Evolutionary conservation across 768 basidiomycete genomes (phyloP).

Genomic region (Trametes coccinea): DNA sequence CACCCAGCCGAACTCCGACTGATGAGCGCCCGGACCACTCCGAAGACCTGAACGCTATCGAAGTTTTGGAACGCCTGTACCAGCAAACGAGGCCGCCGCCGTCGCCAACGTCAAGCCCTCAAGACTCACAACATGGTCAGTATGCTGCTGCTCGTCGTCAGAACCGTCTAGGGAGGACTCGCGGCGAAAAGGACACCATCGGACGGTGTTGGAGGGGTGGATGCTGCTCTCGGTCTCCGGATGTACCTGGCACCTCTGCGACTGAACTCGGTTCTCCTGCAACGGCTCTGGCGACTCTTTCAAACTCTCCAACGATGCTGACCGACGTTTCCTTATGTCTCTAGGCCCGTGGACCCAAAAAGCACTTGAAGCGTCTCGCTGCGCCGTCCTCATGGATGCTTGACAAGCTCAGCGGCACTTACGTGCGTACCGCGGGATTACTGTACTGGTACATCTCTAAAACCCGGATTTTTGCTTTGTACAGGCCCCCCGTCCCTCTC

Average conservation of each 20-base stretch:
- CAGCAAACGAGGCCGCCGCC: constrained; percentile 31
- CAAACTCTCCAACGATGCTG: constrained; percentile 18
- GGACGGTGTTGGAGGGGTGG: constrained; percentile 29
- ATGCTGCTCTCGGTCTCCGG: constrained; percentile 30
- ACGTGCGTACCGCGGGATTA: constrained; percentile 53
- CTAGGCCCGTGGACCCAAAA: constrained; percentile 97
- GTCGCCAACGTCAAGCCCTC: constrained; percentile 36
- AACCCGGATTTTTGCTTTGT: constrained; percentile 12
- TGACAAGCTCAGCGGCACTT: constrained; percentile 95
- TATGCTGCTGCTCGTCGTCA: constrained; percentile 24
- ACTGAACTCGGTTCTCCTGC: constrained; percentile 11
- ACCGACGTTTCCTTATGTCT: constrained; percentile 24
- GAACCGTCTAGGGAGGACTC: constrained; percentile 7
- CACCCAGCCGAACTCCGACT: constrained; percentile 18
- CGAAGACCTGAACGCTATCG: constrained; percentile 21
- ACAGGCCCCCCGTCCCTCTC: constrained; percentile 93
- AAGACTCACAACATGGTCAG: constrained; percentile 41
- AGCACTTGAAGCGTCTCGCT: constrained; percentile 96
- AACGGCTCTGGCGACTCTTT: constrained; percentile 8
- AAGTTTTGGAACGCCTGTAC: constrained; percentile 22
- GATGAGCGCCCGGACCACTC: constrained; percentile 16
- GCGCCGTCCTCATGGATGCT: constrained; percentile 99
- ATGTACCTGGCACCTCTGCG: constrained; percentile 28
- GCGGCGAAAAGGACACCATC: constrained; percentile 6
- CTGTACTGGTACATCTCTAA: background rate